Conservation (phyloP, 495 filamentous ascomycete genomes). For the Articulospora tetracladia region DNA sequence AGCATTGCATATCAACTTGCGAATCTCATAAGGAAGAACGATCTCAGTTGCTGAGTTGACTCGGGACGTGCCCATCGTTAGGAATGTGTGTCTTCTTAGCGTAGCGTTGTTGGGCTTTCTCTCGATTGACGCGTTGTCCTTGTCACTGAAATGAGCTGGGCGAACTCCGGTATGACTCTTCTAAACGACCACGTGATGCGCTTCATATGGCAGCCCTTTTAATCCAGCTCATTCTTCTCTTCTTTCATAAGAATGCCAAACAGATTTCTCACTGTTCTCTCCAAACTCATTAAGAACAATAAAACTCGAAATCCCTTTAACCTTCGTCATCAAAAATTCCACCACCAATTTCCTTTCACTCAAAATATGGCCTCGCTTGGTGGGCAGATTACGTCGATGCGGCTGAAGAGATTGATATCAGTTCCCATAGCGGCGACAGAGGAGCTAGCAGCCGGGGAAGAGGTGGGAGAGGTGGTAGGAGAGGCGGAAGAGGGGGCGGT, state of each 20-base stretch:
- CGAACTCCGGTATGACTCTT: not conserved
- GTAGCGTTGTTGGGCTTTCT: not conserved
- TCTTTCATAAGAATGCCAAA: not conserved
- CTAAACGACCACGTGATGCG: slow-evolving; percentile 1
- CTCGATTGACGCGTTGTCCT: not conserved
- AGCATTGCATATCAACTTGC: slow-evolving; percentile 11
- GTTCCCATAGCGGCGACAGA: not conserved
- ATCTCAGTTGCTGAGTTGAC: not conserved
- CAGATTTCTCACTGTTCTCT: not conserved
- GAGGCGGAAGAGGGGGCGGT: slow-evolving; percentile 29
- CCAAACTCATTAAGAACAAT: not conserved
- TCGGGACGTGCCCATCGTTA: not conserved
- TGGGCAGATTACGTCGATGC: slow-evolving; percentile 5
- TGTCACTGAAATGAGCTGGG: too few relatives aligned
- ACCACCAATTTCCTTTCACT: not conserved
- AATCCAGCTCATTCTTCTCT: not conserved
- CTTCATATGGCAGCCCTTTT: not conserved
- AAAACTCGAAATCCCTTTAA: not conserved
- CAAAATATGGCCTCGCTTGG: slow-evolving; percentile 1
- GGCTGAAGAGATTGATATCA: slow-evolving; percentile 12
- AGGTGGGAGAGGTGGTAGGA: slow-evolving; percentile 9
- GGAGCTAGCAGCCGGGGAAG: not conserved
- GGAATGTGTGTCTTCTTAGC: not conserved
- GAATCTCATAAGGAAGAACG: slow-evolving; percentile 16
- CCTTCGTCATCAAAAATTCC: not conserved